phyloP scores from a whole-genome alignment of 164 flowering plant genomes.

The Santalum album region DNA sequence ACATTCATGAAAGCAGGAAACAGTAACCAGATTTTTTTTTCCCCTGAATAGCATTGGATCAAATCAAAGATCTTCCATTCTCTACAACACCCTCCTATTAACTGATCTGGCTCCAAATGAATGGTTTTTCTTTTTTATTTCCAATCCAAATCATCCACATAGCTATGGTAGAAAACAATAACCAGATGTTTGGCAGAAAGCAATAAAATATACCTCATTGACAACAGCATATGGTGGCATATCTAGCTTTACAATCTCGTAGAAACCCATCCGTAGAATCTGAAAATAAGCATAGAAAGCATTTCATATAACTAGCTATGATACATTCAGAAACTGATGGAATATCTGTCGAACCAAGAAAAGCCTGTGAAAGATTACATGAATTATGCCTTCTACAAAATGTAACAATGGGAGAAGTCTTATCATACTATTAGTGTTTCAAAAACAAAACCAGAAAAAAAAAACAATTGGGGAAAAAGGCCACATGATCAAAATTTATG shows the following conservation, averaged over 20 bases:
- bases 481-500: not conserved
- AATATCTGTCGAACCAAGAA: not conserved
- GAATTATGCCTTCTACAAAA: no score
- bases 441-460: not conserved
- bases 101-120: no score
- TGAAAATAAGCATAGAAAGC: conserved; percentile 15
- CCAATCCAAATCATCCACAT: not conserved
- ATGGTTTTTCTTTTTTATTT: no score
- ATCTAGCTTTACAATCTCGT: conserved; percentile 84
- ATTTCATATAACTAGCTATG: not conserved
- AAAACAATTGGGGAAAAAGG: not conserved
- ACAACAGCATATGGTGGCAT: conserved; percentile 96
- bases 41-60: no score
- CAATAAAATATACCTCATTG: conserved; percentile 54
- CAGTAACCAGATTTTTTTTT: no score
- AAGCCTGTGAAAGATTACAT: no score
- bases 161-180: not conserved
- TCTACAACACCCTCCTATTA: no score
- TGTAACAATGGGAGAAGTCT: no score
- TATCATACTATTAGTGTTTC: no score
- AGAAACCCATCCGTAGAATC: conserved; percentile 90
- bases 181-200: not conserved
- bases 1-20: no score
- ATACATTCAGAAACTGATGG: not conserved
- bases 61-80: no score